Evolutionary conservation across 148 eudicot species (phyloP).

Genomic region (Camellia granthamiana): DNA sequence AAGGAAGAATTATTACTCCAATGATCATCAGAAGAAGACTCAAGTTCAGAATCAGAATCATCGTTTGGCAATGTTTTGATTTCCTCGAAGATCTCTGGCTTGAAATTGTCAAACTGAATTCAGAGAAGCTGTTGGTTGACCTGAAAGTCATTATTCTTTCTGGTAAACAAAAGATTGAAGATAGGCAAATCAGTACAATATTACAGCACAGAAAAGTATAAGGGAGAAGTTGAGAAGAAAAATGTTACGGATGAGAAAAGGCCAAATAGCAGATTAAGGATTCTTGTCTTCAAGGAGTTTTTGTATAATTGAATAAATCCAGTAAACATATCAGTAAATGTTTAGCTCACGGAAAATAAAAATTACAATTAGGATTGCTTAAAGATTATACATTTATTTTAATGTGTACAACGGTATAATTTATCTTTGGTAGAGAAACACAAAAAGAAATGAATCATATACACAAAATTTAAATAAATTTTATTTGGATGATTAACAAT

Average conservation of each 20-base stretch:
- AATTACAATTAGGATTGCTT: not conserved
- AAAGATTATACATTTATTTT: too few species aligned
- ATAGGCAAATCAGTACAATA: not conserved
- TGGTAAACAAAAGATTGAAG: not conserved
- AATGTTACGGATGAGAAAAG: not conserved
- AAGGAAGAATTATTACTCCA: slow-evolving; percentile 17
- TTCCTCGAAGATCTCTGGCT: slow-evolving; percentile 21
- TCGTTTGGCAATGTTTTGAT: slow-evolving; percentile 13
- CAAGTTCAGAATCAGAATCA: slow-evolving; percentile 22
- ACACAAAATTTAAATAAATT: too few species aligned
- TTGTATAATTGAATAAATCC: not conserved
- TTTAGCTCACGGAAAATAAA: not conserved
- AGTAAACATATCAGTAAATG: not conserved
- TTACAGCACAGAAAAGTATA: not conserved
- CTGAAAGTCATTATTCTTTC: not conserved
- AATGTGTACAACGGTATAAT: too few species aligned
- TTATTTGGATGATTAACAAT: too few species aligned
- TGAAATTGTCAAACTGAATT: slow-evolving; percentile 5
- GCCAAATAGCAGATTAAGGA: not conserved
- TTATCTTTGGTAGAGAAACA: too few species aligned
- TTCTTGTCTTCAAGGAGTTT: not conserved
- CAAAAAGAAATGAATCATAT: too few species aligned
- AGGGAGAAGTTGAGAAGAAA: not conserved
- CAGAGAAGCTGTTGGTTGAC: not conserved
- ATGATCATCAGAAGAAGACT: slow-evolving; percentile 21